Conservation (phyloP, 1,139 yeast species). For the Spathaspora sp. region DNA sequence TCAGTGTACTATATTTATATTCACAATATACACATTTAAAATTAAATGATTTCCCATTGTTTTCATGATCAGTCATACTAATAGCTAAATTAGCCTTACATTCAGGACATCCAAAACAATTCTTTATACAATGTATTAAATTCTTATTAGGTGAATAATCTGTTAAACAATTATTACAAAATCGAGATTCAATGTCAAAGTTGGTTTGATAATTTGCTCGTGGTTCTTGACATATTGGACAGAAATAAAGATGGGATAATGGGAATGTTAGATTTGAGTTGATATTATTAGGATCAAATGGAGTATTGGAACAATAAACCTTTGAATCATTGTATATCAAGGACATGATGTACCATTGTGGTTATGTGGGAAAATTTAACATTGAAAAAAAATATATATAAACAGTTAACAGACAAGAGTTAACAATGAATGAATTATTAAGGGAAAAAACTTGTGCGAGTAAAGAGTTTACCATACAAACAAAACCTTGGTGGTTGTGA, state of each 20-base stretch:
- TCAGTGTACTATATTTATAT: slow-evolving; percentile 26
- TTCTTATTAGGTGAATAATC: slow-evolving; percentile 29
- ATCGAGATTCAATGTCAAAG: slow-evolving; percentile 26
- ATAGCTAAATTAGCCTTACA: slow-evolving; percentile 31
- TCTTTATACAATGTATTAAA: slow-evolving; percentile 28
- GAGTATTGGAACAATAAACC: slow-evolving; percentile 19
- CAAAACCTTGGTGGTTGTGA: slow-evolving; percentile 1
- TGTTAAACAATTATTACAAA: slow-evolving; percentile 38
- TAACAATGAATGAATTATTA: not conserved
- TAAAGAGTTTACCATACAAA: not conserved
- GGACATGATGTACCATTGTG: slow-evolving; percentile 16
- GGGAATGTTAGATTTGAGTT: slow-evolving; percentile 9
- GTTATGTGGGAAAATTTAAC: not conserved
- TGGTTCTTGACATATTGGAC: slow-evolving; percentile 37
- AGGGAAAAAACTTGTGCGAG: not conserved
- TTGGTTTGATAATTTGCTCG: slow-evolving; percentile 29
- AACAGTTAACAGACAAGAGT: not conserved
- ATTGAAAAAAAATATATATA: not conserved
- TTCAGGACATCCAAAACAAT: slow-evolving; percentile 42
- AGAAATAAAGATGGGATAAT: slow-evolving; percentile 28
- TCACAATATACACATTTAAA: slow-evolving; percentile 35
- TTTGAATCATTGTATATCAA: slow-evolving; percentile 20
- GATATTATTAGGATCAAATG: slow-evolving; percentile 9
- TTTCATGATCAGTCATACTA: slow-evolving; percentile 23
- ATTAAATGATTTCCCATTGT: slow-evolving; percentile 32